Evolutionary conservation across 2,329 filamentous ascomycete species (phyloP).

Genomic region (Fusarium subglutinans): DNA sequence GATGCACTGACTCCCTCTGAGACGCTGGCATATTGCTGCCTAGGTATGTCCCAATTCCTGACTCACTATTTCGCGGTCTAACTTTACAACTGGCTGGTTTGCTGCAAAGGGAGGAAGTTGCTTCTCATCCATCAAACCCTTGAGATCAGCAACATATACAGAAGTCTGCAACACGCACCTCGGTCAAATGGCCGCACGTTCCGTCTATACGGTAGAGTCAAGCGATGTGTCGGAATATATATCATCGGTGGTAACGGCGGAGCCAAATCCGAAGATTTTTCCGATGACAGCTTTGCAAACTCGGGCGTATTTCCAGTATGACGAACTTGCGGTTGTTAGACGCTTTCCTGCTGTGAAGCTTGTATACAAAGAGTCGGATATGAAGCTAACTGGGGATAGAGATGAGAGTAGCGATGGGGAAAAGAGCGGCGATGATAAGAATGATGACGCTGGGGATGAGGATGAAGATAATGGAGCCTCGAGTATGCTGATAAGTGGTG

Average conservation of each 20-base stretch:
- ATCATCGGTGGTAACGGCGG: neutral
- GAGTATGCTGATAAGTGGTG: neutral
- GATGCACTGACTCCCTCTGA: constrained; percentile 13
- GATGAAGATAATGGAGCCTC: neutral
- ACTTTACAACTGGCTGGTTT: constrained; percentile 8
- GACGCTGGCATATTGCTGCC: constrained; percentile 37
- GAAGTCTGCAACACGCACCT: neutral
- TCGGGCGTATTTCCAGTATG: neutral
- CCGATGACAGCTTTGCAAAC: neutral
- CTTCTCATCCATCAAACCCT: constrained; percentile 3
- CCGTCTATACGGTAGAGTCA: neutral
- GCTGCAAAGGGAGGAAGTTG: constrained; percentile 11
- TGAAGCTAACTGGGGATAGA: neutral
- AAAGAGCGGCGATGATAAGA: too few relatives aligned
- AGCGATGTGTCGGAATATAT: neutral
- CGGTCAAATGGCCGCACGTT: neutral
- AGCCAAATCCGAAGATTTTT: neutral
- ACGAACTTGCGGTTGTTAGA: neutral
- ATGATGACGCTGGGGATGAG: neutral
- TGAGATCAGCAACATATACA: neutral
- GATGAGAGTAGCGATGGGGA: too few relatives aligned
- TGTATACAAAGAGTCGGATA: constrained; percentile 19
- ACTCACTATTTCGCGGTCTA: fast-evolving
- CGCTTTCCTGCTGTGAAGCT: constrained; percentile 18
- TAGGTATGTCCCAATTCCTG: constrained; percentile 3